Conservation (phyloP, 1,284 basidiomycete species). For the Caloboletus inedulis region DNA sequence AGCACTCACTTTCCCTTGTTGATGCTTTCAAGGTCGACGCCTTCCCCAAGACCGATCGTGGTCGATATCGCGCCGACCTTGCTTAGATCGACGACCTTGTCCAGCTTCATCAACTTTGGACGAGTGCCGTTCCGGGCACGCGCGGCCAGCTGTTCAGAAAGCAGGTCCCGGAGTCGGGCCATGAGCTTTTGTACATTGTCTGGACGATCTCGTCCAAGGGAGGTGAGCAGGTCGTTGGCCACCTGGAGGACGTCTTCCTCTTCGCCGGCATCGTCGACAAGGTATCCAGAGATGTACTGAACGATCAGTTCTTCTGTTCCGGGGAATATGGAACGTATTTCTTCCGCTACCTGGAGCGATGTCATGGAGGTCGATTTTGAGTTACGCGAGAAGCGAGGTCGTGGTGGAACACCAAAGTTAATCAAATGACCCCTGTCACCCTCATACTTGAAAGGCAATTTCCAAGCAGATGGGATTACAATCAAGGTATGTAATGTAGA, state of each 20-base stretch:
- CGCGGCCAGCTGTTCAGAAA: conserved; percentile 60
- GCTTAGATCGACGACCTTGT: conserved; percentile 95
- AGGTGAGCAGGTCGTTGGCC: conserved; percentile 73
- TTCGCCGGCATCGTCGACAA: conserved; percentile 91
- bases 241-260: conserved; percentile 86
- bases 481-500: conserved; percentile 25
- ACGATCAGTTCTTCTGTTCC: conserved; percentile 93
- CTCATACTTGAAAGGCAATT: neutral
- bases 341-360: conserved; percentile 43
- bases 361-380: conserved; percentile 15
- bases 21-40: conserved; percentile 90
- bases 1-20: conserved; percentile 88
- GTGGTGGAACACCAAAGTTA: neutral
- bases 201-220: conserved; percentile 56
- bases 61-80: conserved; percentile 77
- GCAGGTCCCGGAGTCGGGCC: conserved; percentile 59
- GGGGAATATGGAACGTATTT: conserved; percentile 77
- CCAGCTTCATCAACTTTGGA: conserved; percentile 72
- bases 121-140: conserved; percentile 57
- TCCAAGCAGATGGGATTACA: conserved; percentile 18
- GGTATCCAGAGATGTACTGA: conserved; percentile 88
- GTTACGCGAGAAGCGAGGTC: neutral
- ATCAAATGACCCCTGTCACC: conserved; percentile 1
- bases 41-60: conserved; percentile 81
- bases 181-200: conserved; percentile 66